Base-by-base conservation (phyloP, 2,329 filamentous ascomycete species). In the Immersiporthe knoxdaviesiana region DNA sequence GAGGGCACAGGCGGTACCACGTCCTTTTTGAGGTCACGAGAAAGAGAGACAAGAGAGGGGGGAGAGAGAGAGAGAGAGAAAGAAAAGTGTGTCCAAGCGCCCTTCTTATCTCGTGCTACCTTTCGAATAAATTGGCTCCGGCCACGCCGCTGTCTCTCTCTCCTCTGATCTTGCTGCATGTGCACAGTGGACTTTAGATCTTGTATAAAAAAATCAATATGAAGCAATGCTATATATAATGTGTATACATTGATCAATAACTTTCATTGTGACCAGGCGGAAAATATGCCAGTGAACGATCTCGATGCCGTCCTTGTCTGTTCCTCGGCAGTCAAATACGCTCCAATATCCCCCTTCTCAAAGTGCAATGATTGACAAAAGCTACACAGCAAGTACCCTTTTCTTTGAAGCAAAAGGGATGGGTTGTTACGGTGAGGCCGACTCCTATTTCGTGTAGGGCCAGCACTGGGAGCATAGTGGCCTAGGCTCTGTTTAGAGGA, bases 381-480 rank as follows among this genome's bases (percentile, higher is more conserved):
- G 35, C 35, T 35, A 35, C 35, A 35, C 8, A 35, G 35, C 8
- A 35, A 39, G 27, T 14, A 27, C 47, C 27, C 24, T 24, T 24
- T 18, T 18, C 21, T 18, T 30, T 4, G 32, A 63, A 66, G 65
- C 63, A 39, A 63, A 66, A 41, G n/a, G 62, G 39, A 65, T 14
- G n/a, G 44, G 63, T 66, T n/a, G 56, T 66, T 64, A 68, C 67
- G 67, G 67, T 64, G 67, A 68, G 37, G 67, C 67, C 67, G 67
- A 68, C 60, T 66, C 61, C 56, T 64, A 68, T 68, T 66, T 68
- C 67, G 67, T 63, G 56, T 68, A 68, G 39, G 44, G 35, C 27
- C 61, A 63, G 61, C 61, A 63, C 41, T 63, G 61, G 61, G 61
- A 75, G 73, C 73, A 74, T 30, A 35, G 50, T 44, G 59, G 59